A percentile compares a stretch with the other conserved stretches of the same genome.
These are phyloP conservation scores for Pseudohyphozyma bogoriensis DNA, from an alignment of 768 basidiomycete genomes.

Conservation along the genomic window DNA sequence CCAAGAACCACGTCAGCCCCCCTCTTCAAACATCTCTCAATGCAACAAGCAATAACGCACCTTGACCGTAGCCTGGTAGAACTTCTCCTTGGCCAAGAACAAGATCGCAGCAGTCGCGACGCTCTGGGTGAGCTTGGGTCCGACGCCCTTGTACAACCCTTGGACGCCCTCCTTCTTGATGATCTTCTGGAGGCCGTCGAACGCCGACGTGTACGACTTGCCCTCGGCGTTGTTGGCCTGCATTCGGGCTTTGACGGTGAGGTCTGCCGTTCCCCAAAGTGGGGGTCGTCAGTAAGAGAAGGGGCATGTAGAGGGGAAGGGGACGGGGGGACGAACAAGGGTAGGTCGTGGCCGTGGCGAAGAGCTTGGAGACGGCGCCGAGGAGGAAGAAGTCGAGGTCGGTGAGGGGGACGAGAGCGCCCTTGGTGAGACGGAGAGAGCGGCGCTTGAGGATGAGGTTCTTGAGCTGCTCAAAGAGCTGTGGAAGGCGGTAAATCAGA, in stretches of 20 bases:
- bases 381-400: conserved; percentile 89
- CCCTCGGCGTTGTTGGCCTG: conserved; percentile 64
- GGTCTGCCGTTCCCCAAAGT: not conserved
- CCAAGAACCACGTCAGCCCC: too few relatives aligned
- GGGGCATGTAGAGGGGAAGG: too few relatives aligned
- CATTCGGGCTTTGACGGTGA: conserved; percentile 61
- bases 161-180: conserved; percentile 64
- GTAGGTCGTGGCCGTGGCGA: conserved; percentile 54
- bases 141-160: conserved; percentile 77
- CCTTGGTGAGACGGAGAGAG: conserved; percentile 48
- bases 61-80: conserved; percentile 40
- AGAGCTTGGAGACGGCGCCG: conserved; percentile 86
- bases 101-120: conserved; percentile 53
- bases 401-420: conserved; percentile 43
- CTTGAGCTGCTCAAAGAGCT: conserved; percentile 92
- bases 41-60: too few relatives aligned
- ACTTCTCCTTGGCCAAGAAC: conserved; percentile 74
- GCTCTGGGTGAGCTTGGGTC: conserved; percentile 56
- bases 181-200: conserved; percentile 69
- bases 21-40: too few relatives aligned
- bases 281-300: not conserved
- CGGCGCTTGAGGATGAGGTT: conserved; percentile 62
- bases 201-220: conserved; percentile 60
- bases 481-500: conserved; percentile 48
- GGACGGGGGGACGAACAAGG: conserved; percentile 45